Base-by-base conservation (phyloP, 805 yeast species). In the Starmerella floris region DNA sequence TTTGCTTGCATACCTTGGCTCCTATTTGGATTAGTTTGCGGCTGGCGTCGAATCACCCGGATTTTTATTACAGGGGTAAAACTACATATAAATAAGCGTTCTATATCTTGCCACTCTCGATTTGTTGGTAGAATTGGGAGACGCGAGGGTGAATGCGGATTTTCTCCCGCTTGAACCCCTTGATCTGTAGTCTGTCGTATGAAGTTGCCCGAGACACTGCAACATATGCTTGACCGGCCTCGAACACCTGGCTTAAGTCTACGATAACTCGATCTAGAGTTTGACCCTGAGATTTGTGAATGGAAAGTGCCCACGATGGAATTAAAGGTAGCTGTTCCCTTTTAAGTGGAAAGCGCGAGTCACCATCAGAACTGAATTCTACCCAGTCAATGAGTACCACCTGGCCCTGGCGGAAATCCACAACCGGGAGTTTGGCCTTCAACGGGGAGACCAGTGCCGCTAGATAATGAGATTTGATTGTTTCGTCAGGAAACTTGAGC, bases 281-380 rank as follows among this genome's bases (percentile, higher is more conserved):
- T 61, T 88, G 87, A 1, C 98, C 98, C 61, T 88, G 98, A 0
- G 97, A 79, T 62, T 88, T 88, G 58, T 91, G 98, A 40, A 91
- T 88, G 0, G 96, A 85, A 41, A 91, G 62, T 0, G 98, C 85
- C 96, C 97, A 91, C 0, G 97, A 91, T 15, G 83, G 63, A 49
- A 85, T 76, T 41, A 91, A 62, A 0, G 98, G 98, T 2, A 88
- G 47, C 57, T 91, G 98, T 0, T 65, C 62, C 53, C 95, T 66
- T 2, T 76, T 65, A 1, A 81, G 91, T 0, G 77, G 45, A 8
- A 35, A 40, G n/a, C 30, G 27, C 3, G 41, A 20, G n/a, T 45
- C 44, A 3, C 49, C 45, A 9, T 31, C 41, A 4, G 49, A 35
- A 16, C 39, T 38, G 40, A 52, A 52, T 23, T 40, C 45, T 13